phyloP scores from a whole-genome alignment of 768 basidiomycete species.

The Tylopilus sp. region DNA sequence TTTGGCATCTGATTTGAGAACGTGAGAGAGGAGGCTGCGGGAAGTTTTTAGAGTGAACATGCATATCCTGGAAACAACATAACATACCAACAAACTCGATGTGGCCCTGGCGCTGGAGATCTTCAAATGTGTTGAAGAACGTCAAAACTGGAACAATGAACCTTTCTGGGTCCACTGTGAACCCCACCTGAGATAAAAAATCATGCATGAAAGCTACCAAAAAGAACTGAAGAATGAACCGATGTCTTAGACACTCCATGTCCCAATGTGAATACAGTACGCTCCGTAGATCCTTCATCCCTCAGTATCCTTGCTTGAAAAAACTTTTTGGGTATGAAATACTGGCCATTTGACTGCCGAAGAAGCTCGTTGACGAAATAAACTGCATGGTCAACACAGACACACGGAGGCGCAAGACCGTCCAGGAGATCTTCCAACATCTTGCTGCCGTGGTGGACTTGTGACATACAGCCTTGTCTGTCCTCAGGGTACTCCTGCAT shows the following conservation, averaged over 20 bases:
- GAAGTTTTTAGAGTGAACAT: too few species aligned
- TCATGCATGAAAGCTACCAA: too few species aligned
- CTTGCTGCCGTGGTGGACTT: neutral
- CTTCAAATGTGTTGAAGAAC: slow-evolving; percentile 10
- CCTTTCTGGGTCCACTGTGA: slow-evolving; percentile 1
- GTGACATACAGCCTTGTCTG: neutral
- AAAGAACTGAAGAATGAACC: neutral
- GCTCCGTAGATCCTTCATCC: neutral
- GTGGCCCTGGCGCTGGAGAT: slow-evolving; percentile 8
- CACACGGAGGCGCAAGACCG: neutral
- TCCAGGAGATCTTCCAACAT: neutral
- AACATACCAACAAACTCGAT: too few species aligned
- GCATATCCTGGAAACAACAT: too few species aligned
- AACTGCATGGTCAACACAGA: neutral
- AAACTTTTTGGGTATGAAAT: neutral
- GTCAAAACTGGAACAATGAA: slow-evolving; percentile 5
- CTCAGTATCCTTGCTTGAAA: neutral
- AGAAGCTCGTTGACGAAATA: neutral
- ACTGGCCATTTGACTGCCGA: neutral
- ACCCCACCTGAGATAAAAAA: slow-evolving; percentile 7
- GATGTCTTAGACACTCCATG: slow-evolving; percentile 3
- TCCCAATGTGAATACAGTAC: neutral
- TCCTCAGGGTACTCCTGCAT: neutral
- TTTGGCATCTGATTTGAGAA: too few species aligned
- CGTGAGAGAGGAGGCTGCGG: too few species aligned